These are phyloP conservation scores for Castanopsis chinensis DNA, from an alignment of 306 rosid genomes.

Conservation along the genomic window DNA sequence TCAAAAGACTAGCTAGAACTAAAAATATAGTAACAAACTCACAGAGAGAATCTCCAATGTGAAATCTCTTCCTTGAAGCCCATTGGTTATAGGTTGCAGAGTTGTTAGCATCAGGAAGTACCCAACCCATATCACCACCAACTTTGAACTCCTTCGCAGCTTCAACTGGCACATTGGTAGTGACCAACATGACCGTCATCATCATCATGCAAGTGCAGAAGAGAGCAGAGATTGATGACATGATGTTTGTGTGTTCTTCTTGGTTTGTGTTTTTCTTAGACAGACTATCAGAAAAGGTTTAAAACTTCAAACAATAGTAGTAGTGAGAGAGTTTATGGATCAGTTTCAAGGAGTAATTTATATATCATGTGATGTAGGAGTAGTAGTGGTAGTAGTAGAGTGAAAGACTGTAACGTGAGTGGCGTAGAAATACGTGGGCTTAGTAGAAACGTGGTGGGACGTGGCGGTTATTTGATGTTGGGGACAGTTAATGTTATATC, in stretches of 20 bases:
- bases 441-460: background rate
- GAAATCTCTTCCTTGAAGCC: conserved; percentile 69
- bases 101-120: conserved; percentile 37
- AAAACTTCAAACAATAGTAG: no score
- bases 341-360: no score
- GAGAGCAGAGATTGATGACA: conserved; percentile 26
- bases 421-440: background rate
- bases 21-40: background rate
- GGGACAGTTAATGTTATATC: conserved; percentile 1
- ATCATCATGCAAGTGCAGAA: conserved; percentile 18
- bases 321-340: background rate
- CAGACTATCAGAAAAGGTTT: no score
- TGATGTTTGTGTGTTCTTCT: background rate
- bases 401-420: no score
- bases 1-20: no score
- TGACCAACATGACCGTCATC: conserved; percentile 26
- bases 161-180: conserved; percentile 22
- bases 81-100: conserved; percentile 49
- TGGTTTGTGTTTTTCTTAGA: background rate
- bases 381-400: no score
- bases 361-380: no score
- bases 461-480: conserved; percentile 11
- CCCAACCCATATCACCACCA: conserved; percentile 75
- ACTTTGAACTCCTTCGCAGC: conserved; percentile 54
- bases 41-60: conserved; percentile 79